Base-by-base conservation (phyloP, 371 early-diverging fungal genomes). In the Blakeslea trispora region DNA sequence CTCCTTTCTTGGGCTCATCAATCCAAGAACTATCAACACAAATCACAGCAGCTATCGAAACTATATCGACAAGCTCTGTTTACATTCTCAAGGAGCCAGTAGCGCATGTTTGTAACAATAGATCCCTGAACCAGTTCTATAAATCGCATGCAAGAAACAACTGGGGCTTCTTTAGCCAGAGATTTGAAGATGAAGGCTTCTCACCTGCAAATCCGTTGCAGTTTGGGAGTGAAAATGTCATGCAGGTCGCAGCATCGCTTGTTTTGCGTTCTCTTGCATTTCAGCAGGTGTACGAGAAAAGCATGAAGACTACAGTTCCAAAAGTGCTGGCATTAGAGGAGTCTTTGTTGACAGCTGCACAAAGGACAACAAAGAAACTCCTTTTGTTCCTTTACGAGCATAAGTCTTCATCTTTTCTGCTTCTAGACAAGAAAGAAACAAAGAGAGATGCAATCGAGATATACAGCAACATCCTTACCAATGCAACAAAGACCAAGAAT, bases 251-350 rank as follows among this genome's bases (percentile, higher is more conserved):
- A 41, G 46, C 59, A 52, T 52, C 53, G 53, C 59, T 51, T 48
- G 51, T 58, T 17, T 45, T 45, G 45, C 37, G 28, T 44, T 51
- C 51, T 7, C 45, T 58, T 51, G 58, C 58, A 58, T 58, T 51
- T 40, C 51, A 51, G 51, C 34, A 58, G 39, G 45, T 51, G 23
- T 40, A 58, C 23, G 46, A 45, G 51, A 51, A 51, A 14, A 9
- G 51, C 31, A 58, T 58, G 21, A 51, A 45, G 51, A 17, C n/a
- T 37, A 51, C 52, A 53, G 47, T 59, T 28, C 53, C 10, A 41
- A 46, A 52, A 59, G 53, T 59, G 47, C 47, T 59, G 34, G 41
- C 59, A 47, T 53, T 52, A 52, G 53, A 59, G 28, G 59, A 52
- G 28, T 28, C 28, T 28, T 28, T 28, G 28, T 28, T 28, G 28